These are phyloP conservation scores for Crotalaria pallida DNA, from an alignment of 306 rosid species.

Conservation along the genomic window DNA sequence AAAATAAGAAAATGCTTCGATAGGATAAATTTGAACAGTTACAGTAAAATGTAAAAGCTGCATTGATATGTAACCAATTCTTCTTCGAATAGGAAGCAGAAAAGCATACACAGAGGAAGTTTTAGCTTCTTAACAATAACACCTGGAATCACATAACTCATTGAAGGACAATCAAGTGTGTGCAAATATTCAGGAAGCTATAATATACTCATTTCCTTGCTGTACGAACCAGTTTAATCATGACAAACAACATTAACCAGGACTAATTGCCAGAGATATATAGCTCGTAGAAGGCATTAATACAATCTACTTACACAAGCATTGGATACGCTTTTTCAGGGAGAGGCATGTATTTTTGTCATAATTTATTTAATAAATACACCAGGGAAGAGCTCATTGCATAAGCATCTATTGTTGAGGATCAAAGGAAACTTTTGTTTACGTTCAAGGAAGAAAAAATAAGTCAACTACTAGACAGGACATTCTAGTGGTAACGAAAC, in stretches of 20 bases:
- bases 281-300: neutral
- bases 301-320: neutral
- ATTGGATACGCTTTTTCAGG: neutral
- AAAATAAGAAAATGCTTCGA: neutral
- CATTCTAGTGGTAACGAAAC: neutral
- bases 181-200: constrained; percentile 4
- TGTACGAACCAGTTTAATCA: neutral
- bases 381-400: neutral
- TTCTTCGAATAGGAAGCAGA: neutral
- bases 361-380: neutral
- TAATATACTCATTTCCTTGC: neutral
- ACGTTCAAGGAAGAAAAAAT: constrained; percentile 1
- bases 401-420: neutral
- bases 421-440: constrained; percentile 8
- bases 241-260: neutral
- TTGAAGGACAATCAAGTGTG: constrained; percentile 2
- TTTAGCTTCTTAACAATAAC: neutral
- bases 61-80: neutral
- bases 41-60: neutral
- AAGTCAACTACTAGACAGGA: neutral
- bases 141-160: neutral
- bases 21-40: constrained; percentile 1
- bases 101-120: constrained; percentile 1
- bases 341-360: neutral
- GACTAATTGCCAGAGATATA: neutral